These are phyloP conservation scores for Lycium barbarum DNA, from an alignment of 257 asterid genomes.

Conservation along the genomic window DNA sequence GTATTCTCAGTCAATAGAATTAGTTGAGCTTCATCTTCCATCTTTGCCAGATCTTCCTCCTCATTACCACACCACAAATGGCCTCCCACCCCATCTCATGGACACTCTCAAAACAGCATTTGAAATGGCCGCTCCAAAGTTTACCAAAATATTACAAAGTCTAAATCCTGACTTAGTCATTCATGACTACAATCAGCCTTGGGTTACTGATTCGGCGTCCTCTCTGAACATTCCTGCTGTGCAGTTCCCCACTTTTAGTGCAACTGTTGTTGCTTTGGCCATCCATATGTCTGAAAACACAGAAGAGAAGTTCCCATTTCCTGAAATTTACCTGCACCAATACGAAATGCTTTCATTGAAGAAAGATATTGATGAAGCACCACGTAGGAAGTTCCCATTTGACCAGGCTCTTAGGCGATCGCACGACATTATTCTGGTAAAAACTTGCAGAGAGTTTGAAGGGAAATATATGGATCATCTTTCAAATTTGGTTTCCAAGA, in stretches of 20 bases:
- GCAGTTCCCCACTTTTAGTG: constrained; percentile 46
- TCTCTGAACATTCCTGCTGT: constrained; percentile 42
- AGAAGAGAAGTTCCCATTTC: constrained; percentile 29
- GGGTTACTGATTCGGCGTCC: constrained; percentile 47
- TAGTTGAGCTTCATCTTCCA: constrained; percentile 49
- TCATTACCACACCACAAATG: constrained; percentile 58
- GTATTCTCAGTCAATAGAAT: constrained; percentile 31
- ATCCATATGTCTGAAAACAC: constrained; percentile 33
- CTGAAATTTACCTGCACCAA: constrained; percentile 25
- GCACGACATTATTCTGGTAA: too few relatives aligned
- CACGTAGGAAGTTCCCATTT: not conserved
- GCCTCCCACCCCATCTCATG: constrained; percentile 55
- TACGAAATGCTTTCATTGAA: not conserved
- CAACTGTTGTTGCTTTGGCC: constrained; percentile 39
- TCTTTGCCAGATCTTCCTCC: constrained; percentile 41
- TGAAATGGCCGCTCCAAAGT: constrained; percentile 35
- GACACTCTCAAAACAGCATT: constrained; percentile 44
- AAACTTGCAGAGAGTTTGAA: too few relatives aligned
- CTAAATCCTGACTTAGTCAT: constrained; percentile 45
- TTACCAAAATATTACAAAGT: constrained; percentile 27
- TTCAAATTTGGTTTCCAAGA: too few relatives aligned
- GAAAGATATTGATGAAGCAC: not conserved
- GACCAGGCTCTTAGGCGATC: too few relatives aligned
- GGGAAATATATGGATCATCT: too few relatives aligned
- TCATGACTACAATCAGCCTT: constrained; percentile 52